These are phyloP conservation scores for Erythrophleum fordii DNA, from an alignment of 306 rosid species.

Conservation along the genomic window DNA sequence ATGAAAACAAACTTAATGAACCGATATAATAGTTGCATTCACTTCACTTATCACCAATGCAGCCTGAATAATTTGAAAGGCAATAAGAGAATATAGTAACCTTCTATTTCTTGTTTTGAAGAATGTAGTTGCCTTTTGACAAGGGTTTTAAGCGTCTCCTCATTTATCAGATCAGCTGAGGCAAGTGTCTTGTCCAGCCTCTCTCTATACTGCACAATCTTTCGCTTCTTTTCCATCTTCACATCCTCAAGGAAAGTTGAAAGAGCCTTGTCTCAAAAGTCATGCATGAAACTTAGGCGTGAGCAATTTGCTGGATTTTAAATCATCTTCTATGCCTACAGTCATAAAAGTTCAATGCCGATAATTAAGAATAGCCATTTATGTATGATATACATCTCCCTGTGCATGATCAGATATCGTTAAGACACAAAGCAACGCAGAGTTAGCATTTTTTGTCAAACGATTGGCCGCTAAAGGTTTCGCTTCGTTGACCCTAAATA, in stretches of 20 bases:
- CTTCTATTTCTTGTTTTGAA: conserved; percentile 49
- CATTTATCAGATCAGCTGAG: conserved; percentile 66
- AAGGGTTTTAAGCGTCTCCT: conserved; percentile 57
- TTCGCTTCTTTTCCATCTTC: conserved; percentile 62
- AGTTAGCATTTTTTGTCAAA: conserved; percentile 4
- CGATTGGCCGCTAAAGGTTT: conserved; percentile 1
- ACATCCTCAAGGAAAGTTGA: conserved; percentile 41
- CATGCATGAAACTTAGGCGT: conserved; percentile 14
- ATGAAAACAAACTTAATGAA: background rate
- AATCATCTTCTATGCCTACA: conserved; percentile 38
- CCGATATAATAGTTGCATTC: conserved; percentile 5
- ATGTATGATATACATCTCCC: background rate
- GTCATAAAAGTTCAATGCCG: background rate
- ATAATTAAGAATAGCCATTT: conserved; percentile 8
- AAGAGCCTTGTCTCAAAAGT: conserved; percentile 40
- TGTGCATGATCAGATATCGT: background rate
- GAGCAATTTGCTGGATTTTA: conserved; percentile 33
- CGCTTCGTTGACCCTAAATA: background rate
- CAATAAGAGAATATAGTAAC: conserved; percentile 40
- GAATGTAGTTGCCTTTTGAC: conserved; percentile 66
- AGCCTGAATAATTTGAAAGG: conserved; percentile 26
- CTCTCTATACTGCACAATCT: conserved; percentile 77
- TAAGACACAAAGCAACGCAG: conserved; percentile 1
- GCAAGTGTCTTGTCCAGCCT: conserved; percentile 79
- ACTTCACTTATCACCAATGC: background rate